These are phyloP conservation scores for Cornus kousa DNA, from an alignment of 148 eudicot species.

Conservation along the genomic window DNA sequence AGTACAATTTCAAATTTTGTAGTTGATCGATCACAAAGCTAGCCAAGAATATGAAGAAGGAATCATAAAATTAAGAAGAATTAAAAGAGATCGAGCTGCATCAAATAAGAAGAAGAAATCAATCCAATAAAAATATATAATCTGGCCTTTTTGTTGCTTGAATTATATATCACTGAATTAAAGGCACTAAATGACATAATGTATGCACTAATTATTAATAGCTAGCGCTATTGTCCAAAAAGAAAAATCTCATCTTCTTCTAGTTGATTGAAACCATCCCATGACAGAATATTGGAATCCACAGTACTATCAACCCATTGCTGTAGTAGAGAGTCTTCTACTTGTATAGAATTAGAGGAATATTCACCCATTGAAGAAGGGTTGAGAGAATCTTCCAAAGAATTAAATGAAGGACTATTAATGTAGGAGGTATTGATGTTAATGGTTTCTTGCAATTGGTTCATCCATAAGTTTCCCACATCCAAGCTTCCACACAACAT, in stretches of 20 bases:
- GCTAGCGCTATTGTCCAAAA: conserved; percentile 5
- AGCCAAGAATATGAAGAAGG: neutral
- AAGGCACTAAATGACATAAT: neutral
- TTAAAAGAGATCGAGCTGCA: neutral
- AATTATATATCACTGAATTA: too few relatives aligned
- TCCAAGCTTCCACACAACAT: neutral
- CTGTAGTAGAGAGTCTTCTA: conserved; percentile 17
- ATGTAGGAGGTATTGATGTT: neutral
- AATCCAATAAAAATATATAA: too few relatives aligned
- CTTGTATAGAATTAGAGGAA: conserved; percentile 5
- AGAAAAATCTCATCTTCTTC: conserved; percentile 29
- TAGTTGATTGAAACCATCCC: conserved; percentile 35
- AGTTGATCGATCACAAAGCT: neutral
- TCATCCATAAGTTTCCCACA: conserved; percentile 2
- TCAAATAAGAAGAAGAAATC: too few relatives aligned
- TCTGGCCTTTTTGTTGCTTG: too few relatives aligned
- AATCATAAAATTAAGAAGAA: neutral
- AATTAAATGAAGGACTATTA: conserved; percentile 18
- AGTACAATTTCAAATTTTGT: neutral
- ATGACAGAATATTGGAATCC: conserved; percentile 35
- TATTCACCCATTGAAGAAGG: conserved; percentile 18
- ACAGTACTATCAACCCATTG: conserved; percentile 38
- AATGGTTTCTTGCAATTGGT: neutral
- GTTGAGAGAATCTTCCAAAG: conserved; percentile 11
- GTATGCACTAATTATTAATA: too few relatives aligned